Conservation (phyloP, 164 flowering plant genomes). For the Chimonanthus salicifolius region DNA sequence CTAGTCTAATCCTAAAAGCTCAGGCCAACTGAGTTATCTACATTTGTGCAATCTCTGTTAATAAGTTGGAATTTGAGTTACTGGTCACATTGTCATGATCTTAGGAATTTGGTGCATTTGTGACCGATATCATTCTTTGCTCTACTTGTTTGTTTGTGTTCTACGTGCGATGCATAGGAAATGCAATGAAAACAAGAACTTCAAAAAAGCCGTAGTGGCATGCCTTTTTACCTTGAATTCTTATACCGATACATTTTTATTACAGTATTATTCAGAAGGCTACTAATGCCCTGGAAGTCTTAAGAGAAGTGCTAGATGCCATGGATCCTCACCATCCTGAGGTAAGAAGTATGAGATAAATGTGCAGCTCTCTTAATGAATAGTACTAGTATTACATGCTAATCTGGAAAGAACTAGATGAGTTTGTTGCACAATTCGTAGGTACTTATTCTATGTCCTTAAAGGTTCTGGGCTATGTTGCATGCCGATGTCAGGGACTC, state of each 20-base stretch:
- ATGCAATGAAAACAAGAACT: neutral
- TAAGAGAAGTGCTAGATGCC: conserved; percentile 84
- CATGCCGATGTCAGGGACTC: no score
- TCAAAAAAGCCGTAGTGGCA: neutral
- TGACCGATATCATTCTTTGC: neutral
- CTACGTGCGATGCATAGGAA: neutral
- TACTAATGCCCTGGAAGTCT: conserved; percentile 63
- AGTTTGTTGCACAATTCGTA: no score
- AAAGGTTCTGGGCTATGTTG: no score
- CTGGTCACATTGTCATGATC: no score
- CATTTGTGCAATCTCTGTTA: no score
- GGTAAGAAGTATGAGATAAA: conserved; percentile 34
- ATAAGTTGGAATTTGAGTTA: no score
- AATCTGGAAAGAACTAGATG: no score
- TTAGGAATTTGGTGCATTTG: neutral
- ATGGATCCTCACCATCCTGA: conserved; percentile 65
- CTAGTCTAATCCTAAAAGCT: no score
- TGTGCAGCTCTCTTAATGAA: neutral
- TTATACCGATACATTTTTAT: conserved; percentile 2
- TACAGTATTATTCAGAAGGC: conserved; percentile 89
- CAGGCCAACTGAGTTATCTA: no score
- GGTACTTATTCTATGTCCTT: no score
- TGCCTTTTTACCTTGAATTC: neutral
- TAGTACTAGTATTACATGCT: neutral
- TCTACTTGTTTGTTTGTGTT: neutral